Evolutionary conservation across 495 filamentous ascomycete genomes (phyloP).

Genomic region (Penicillium dipodomyicola): DNA sequence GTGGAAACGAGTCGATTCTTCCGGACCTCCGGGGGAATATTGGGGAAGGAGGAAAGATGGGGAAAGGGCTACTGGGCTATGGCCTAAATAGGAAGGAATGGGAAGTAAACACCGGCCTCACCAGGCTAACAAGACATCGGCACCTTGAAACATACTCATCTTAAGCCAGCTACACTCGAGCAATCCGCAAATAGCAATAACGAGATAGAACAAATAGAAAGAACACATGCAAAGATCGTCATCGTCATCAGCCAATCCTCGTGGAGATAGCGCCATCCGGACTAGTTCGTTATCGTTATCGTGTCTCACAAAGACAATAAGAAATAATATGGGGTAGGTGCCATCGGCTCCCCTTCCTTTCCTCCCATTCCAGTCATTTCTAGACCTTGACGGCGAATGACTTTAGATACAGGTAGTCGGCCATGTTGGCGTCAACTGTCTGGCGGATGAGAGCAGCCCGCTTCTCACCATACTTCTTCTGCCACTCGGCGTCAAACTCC

Average conservation of each 20-base stretch:
- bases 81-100: not conserved
- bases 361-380: slow-evolving; percentile 8
- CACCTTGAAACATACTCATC: not conserved
- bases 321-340: not conserved
- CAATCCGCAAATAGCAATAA: not conserved
- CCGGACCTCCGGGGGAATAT: no score
- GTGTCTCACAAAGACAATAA: slow-evolving; percentile 7
- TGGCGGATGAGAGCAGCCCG: slow-evolving; percentile 71
- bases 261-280: slow-evolving; percentile 35
- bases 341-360: slow-evolving; percentile 8
- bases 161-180: not conserved
- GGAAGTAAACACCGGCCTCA: not conserved
- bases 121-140: not conserved
- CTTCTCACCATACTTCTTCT: slow-evolving; percentile 75
- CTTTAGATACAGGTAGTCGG: slow-evolving; percentile 91
- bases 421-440: slow-evolving; percentile 73
- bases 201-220: slow-evolving; percentile 2
- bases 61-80: no score
- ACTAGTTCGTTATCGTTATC: slow-evolving; percentile 31
- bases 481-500: slow-evolving; percentile 75
- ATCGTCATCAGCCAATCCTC: slow-evolving; percentile 20
- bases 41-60: no score
- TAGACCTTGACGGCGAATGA: slow-evolving; percentile 74
- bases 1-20: no score
- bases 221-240: slow-evolving; percentile 21